Evolutionary conservation across 2,329 filamentous ascomycete species (phyloP).

Genomic region (Cladorrhinum sp.): DNA sequence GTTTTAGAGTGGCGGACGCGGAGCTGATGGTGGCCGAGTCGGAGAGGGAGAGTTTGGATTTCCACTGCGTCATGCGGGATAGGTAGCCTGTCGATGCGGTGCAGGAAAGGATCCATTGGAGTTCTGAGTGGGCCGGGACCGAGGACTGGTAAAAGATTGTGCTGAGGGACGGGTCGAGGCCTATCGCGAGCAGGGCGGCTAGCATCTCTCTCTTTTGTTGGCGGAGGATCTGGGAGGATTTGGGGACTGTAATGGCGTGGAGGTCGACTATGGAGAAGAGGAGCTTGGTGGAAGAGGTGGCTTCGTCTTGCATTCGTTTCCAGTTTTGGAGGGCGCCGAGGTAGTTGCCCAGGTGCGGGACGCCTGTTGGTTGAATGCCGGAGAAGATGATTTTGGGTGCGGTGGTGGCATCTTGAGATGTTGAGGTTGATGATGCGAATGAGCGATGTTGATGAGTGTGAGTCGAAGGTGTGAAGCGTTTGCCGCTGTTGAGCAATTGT

Average conservation of each 20-base stretch:
- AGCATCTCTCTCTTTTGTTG: conserved; percentile 69
- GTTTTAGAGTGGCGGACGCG: conserved; percentile 60
- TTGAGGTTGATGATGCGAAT: neutral
- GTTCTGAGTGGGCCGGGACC: conserved; percentile 75
- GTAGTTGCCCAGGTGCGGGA: conserved; percentile 95
- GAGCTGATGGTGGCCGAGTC: conserved; percentile 43
- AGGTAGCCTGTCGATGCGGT: conserved; percentile 89
- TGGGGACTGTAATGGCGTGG: conserved; percentile 82
- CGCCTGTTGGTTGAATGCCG: conserved; percentile 92
- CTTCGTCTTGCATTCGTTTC: conserved; percentile 72
- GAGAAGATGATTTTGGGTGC: conserved; percentile 67
- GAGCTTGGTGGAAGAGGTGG: conserved; percentile 56
- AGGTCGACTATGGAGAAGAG: conserved; percentile 89
- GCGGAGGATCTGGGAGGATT: conserved; percentile 59
- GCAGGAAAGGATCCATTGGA: conserved; percentile 97
- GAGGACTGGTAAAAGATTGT: conserved; percentile 80
- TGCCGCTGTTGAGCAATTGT: neutral
- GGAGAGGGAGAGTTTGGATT: conserved; percentile 56
- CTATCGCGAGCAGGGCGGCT: conserved; percentile 78
- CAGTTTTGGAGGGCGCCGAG: conserved; percentile 85
- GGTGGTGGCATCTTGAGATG: neutral
- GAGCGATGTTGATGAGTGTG: neutral
- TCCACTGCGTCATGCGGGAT: conserved; percentile 99
- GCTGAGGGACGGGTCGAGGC: conserved; percentile 72
- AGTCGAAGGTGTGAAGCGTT: neutral